Evolutionary conservation across 2,329 filamentous ascomycete species (phyloP).

Genomic region (Sclerotinia glacialis): DNA sequence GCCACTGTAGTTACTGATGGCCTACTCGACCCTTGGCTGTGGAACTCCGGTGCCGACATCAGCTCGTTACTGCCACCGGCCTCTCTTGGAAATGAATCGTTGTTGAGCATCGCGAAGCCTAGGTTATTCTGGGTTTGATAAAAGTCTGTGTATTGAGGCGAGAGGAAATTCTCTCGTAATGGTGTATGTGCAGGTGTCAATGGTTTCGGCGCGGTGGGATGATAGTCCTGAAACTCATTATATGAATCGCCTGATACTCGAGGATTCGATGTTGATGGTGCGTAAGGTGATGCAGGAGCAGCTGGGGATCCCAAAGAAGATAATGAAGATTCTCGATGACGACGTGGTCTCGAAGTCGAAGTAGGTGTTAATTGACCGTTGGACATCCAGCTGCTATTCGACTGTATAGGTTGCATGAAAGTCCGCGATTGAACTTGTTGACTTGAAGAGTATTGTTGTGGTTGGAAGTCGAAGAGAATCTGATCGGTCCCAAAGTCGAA

Average conservation of each 20-base stretch:
- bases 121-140: slow-evolving; percentile 34
- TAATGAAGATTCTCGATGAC: slow-evolving; percentile 60
- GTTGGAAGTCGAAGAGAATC: slow-evolving; percentile 32
- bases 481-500: slow-evolving; percentile 33
- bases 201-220: slow-evolving; percentile 37
- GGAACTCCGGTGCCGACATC: slow-evolving; percentile 34
- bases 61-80: slow-evolving; percentile 32
- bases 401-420: slow-evolving; percentile 38
- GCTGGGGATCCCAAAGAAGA: slow-evolving; percentile 57
- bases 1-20: slow-evolving; percentile 57
- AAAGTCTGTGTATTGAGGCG: slow-evolving; percentile 43
- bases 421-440: slow-evolving; percentile 25
- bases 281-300: slow-evolving; percentile 59
- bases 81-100: slow-evolving; percentile 32
- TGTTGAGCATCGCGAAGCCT: slow-evolving; percentile 33
- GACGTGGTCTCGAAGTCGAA: slow-evolving; percentile 39
- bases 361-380: slow-evolving; percentile 39
- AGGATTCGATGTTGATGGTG: slow-evolving; percentile 54
- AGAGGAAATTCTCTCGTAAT: slow-evolving; percentile 36
- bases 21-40: slow-evolving; percentile 23
- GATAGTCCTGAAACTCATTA: slow-evolving; percentile 42
- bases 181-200: slow-evolving; percentile 40
- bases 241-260: slow-evolving; percentile 52
- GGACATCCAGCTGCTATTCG: slow-evolving; percentile 35
- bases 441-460: slow-evolving; percentile 27